Percentiles rank a stretch among this genome's conserved stretches.
These are phyloP conservation scores for Asterionellopsis glacialis DNA, from an alignment of 108 stramenopile genomes.

Conservation along the genomic window DNA sequence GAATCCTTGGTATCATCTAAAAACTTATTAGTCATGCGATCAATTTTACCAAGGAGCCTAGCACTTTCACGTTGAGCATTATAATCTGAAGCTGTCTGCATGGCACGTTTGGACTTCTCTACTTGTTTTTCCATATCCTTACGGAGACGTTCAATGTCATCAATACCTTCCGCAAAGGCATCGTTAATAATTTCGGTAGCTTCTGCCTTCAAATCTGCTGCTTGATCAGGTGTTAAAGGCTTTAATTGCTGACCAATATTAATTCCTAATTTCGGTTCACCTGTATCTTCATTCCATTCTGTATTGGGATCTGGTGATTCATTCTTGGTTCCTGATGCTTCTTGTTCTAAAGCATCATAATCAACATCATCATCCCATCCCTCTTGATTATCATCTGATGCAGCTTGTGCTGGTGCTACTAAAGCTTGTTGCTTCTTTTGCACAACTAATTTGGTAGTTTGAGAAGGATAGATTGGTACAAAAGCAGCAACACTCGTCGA, in stretches of 20 bases:
- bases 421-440: neutral
- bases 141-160: slow-evolving; percentile 54
- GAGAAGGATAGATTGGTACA: neutral
- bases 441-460: neutral
- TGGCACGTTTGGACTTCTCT: slow-evolving; percentile 23
- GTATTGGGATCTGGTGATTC: neutral
- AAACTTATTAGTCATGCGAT: slow-evolving; percentile 49
- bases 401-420: neutral
- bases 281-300: neutral
- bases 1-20: slow-evolving; percentile 23
- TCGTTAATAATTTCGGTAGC: slow-evolving; percentile 45
- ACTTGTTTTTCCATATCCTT: slow-evolving; percentile 36
- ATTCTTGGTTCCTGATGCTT: neutral
- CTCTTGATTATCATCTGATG: neutral
- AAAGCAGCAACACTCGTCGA: neutral
- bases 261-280: slow-evolving; percentile 33
- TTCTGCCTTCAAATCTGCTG: slow-evolving; percentile 45
- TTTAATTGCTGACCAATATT: slow-evolving; percentile 20
- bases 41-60: slow-evolving; percentile 62
- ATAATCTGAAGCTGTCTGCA: slow-evolving; percentile 21
- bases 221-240: slow-evolving; percentile 37
- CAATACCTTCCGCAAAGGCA: slow-evolving; percentile 41
- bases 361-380: neutral
- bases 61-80: slow-evolving; percentile 34
- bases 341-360: neutral